These are phyloP conservation scores for Exophiala aquamarina DNA, from an alignment of 2,329 filamentous ascomycete genomes.

Conservation along the genomic window DNA sequence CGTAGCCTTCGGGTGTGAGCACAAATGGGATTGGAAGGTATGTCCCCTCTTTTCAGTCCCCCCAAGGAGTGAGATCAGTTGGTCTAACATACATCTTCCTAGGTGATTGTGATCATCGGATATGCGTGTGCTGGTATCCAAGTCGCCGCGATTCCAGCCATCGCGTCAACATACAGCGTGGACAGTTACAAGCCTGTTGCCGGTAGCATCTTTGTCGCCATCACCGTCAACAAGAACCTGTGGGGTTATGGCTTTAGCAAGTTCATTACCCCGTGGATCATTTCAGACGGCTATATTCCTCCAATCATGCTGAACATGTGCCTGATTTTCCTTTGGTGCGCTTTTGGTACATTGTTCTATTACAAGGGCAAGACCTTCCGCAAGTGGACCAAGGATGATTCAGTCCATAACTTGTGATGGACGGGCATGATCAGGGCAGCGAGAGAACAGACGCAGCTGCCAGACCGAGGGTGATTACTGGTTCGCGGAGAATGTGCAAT, in stretches of 20 bases:
- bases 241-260: slow-evolving; percentile 63
- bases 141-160: slow-evolving; percentile 60
- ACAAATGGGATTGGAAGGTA: slow-evolving; percentile 54
- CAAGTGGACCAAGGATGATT: slow-evolving; percentile 55
- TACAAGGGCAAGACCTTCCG: slow-evolving; percentile 60
- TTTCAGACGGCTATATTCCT: slow-evolving; percentile 50
- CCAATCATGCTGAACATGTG: slow-evolving; percentile 62
- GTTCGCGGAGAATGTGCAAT: too few relatives aligned
- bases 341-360: slow-evolving; percentile 57
- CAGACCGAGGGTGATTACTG: too few relatives aligned
- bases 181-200: slow-evolving; percentile 66
- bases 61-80: not conserved
- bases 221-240: slow-evolving; percentile 65
- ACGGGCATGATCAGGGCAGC: too few relatives aligned
- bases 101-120: slow-evolving; percentile 56
- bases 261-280: slow-evolving; percentile 56
- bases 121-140: slow-evolving; percentile 58
- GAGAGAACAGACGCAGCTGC: too few relatives aligned
- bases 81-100: not conserved
- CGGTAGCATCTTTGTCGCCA: slow-evolving; percentile 59
- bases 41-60: slow-evolving; percentile 22
- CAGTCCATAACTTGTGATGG: slow-evolving; percentile 45
- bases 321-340: slow-evolving; percentile 54
- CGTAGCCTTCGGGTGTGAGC: slow-evolving; percentile 54
- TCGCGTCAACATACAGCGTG: slow-evolving; percentile 59